Percentiles rank a stretch among this genome's conserved stretches.
Conservation (phyloP, 1,139 yeast genomes). For the Taphrina wiesneri region DNA sequence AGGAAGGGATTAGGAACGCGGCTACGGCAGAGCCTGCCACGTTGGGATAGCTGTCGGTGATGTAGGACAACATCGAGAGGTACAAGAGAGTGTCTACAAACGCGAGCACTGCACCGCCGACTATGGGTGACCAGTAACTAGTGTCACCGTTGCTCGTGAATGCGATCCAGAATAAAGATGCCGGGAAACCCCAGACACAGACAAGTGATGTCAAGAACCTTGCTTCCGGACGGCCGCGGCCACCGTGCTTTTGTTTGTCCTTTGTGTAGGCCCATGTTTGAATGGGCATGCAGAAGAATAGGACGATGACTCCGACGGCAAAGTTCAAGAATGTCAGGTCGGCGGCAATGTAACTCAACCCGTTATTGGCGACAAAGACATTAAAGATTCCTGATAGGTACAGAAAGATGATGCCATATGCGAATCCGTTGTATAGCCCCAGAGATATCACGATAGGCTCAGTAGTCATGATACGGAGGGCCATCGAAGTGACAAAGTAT, state of each 20-base stretch:
- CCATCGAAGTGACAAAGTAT: slow-evolving; percentile 30
- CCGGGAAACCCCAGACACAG: slow-evolving; percentile 33
- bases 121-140: slow-evolving; percentile 38
- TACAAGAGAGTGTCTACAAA: slow-evolving; percentile 40
- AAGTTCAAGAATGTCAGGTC: slow-evolving; percentile 34
- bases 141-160: slow-evolving; percentile 37
- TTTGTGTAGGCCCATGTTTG: slow-evolving; percentile 41
- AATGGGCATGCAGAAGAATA: slow-evolving; percentile 36
- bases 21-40: slow-evolving; percentile 71
- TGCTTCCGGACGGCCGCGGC: slow-evolving; percentile 35
- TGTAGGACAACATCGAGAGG: slow-evolving; percentile 53
- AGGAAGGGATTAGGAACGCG: slow-evolving; percentile 45
- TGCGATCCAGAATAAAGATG: slow-evolving; percentile 40
- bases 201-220: slow-evolving; percentile 28
- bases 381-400: slow-evolving; percentile 33
- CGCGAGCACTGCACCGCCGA: slow-evolving; percentile 40
- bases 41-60: slow-evolving; percentile 56
- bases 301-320: slow-evolving; percentile 32
- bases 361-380: slow-evolving; percentile 33
- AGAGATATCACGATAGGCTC: slow-evolving; percentile 83
- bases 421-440: slow-evolving; percentile 82
- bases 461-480: slow-evolving; percentile 65
- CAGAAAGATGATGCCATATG: slow-evolving; percentile 69
- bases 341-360: slow-evolving; percentile 30
- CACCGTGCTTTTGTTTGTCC: slow-evolving; percentile 25